Conservation (phyloP, 2,329 filamentous ascomycete species). For the Hypoxylon sp. region DNA sequence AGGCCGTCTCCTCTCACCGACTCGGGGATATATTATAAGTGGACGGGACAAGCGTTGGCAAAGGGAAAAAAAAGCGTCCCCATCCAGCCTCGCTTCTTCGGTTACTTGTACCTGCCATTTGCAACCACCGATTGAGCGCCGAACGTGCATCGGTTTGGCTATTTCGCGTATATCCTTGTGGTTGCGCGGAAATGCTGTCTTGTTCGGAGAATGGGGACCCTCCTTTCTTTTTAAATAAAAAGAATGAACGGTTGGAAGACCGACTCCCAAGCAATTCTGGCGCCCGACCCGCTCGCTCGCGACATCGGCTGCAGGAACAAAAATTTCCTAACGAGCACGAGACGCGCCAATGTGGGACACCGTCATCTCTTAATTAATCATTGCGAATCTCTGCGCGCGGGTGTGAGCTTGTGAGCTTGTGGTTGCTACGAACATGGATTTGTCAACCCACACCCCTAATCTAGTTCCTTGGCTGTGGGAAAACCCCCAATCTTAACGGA, state of each 20-base stretch:
- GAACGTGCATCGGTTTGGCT: conserved; percentile 22
- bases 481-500: conserved; percentile 34
- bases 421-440: conserved; percentile 17
- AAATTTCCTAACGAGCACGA: conserved; percentile 25
- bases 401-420: background rate
- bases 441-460: conserved; percentile 15
- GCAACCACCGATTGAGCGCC: conserved; percentile 29
- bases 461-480: conserved; percentile 7
- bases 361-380: conserved; percentile 17
- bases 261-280: conserved; percentile 9
- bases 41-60: conserved; percentile 4
- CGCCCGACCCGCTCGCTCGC: conserved; percentile 35
- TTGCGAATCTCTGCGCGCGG: conserved; percentile 20
- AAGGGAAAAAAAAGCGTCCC: background rate
- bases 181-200: conserved; percentile 1
- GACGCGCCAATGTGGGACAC: conserved; percentile 27
- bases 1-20: conserved; percentile 24
- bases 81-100: background rate
- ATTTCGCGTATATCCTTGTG: conserved; percentile 10
- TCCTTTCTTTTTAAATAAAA: conserved; percentile 25
- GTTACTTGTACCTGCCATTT: conserved; percentile 31
- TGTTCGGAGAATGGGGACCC: conserved; percentile 2
- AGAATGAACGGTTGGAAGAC: background rate
- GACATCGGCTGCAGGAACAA: conserved; percentile 46
- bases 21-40: conserved; percentile 17